Base-by-base conservation (phyloP, 1,139 yeast genomes). In the Candida buenavistaensis region DNA sequence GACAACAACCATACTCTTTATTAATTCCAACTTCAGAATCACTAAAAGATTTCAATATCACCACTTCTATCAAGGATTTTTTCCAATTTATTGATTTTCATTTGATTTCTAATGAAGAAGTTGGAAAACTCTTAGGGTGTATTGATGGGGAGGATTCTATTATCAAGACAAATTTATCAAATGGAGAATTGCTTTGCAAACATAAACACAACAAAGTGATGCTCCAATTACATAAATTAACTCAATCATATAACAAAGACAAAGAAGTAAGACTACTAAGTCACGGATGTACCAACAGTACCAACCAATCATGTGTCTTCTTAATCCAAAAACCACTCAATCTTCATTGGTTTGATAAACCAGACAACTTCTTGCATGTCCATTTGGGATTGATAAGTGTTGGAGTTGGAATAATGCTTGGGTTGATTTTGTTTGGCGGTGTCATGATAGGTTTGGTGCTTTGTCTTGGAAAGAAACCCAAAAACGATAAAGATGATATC, bases 1-100 rank as follows among this genome's bases (percentile, higher is more conserved):
- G 40, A 8, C 52, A 23, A 45, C 45, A 30, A 33, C 59, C 62
- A 8, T 84, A 69, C 49, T 85, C 97, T 0, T 57, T 90, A n/a
- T 58, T 92, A 17, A 75, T 89, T 0, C 97, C 97, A 0, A 70
- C 81, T 0, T 64, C 79, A 5, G 71, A 73, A 15, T 78, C 89
- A 1, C 55, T 88, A 40, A 46, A 51, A 11, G 67, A 68, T 39
- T 74, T 72, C 25, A 80, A 82, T 47, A 66, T 80, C 39, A 73
- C 85, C 2, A 43, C 59, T 2, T 53, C 65, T 30, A 54, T 62
- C 24, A 50, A 65, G 1, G 67, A 71, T 21, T 57, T 90, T 23
- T 68, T 68, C 26, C 66, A 74, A 11, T 74, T 88, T 40, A 60
- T 88, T 23, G 72, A 74, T 36, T 62, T 87, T 38, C 97, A 92